phyloP scores from a whole-genome alignment of 805 yeast species.

The Hanseniaspora lindneri region DNA sequence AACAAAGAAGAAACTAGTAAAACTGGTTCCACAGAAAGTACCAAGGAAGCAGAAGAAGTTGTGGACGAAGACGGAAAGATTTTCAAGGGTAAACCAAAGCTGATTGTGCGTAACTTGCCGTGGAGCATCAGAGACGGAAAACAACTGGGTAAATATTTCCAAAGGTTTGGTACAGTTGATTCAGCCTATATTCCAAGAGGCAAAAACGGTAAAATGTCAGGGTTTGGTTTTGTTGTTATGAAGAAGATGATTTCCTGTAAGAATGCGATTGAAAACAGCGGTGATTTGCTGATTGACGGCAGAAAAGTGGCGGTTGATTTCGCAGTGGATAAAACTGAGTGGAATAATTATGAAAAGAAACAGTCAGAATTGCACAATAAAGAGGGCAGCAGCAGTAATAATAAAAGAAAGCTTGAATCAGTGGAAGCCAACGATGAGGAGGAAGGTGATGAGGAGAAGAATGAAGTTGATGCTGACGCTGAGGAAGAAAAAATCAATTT shows the following conservation, averaged over 20 bases:
- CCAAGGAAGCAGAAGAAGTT: conserved; percentile 25
- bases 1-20: conserved; percentile 1
- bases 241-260: conserved; percentile 65
- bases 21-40: not conserved
- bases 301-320: conserved; percentile 89
- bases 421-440: conserved; percentile 29
- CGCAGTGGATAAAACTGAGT: conserved; percentile 77
- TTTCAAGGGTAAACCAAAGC: conserved; percentile 63
- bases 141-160: conserved; percentile 55
- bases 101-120: conserved; percentile 84
- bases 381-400: conserved; percentile 30
- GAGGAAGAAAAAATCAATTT: conserved; percentile 29
- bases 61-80: conserved; percentile 31
- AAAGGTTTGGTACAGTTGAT: conserved; percentile 70
- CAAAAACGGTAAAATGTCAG: conserved; percentile 78
- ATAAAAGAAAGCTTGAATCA: conserved; percentile 30
- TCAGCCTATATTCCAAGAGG: conserved; percentile 85
- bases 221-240: conserved; percentile 93
- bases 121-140: conserved; percentile 84
- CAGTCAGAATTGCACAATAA: conserved; percentile 32
- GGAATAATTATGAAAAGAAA: conserved; percentile 49
- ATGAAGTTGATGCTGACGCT: conserved; percentile 23
- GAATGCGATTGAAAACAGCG: conserved; percentile 62
- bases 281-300: conserved; percentile 71
- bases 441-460: conserved; percentile 29